Evolutionary conservation across 2,329 filamentous ascomycete genomes (phyloP), one percentile per base, ranked within the genome.

Genomic region (Lecanicillium sp.): DNA sequence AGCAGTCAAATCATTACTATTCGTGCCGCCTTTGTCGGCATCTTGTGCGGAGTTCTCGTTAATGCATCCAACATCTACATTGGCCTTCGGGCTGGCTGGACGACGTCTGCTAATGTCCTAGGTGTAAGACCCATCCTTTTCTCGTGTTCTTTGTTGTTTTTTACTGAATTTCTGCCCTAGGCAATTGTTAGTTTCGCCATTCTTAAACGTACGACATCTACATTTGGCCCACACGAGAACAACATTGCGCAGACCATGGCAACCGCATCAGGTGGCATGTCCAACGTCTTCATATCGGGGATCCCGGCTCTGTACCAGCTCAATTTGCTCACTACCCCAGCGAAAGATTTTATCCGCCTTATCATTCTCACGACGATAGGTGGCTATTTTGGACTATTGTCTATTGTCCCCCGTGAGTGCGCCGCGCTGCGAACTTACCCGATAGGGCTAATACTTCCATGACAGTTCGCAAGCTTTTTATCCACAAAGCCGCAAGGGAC

Each of bases 261-360:
- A 19, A 52, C 47, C 5, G 42, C 50, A 1, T 36, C 44, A 1
- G 52, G 52, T 20, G 44, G 47, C 42, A 48, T 50, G 11, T 43
- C 42, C 29, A 45, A 48, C 30, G 36, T 50, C 20, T 50, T 50
- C 37, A 50, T 53, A n/a, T 46, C 40, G 3, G 52, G 43, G 23
- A 45, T 53, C 20, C 52, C 52, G 5, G 52, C 52, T 5, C 43
- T 53, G 35, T 53, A 53, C 36, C 51, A 53, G 44, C 32, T 53
- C 3, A 26, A 33, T 29, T 32, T 51, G 4, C 44, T 51, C 14
- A 27, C 33, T 3, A 48, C 43, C 11, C 49, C 49, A 10, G 38
- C 36, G 8, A 19, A 27, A 7, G 49, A 51, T 24, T 48, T 48
- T 38, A 12, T 43, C 9, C 43, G 49, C 9, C 26, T 51, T 0